Evolutionary conservation across 345 rosid species (phyloP).

Genomic region (Euphorbia tirucalli): DNA sequence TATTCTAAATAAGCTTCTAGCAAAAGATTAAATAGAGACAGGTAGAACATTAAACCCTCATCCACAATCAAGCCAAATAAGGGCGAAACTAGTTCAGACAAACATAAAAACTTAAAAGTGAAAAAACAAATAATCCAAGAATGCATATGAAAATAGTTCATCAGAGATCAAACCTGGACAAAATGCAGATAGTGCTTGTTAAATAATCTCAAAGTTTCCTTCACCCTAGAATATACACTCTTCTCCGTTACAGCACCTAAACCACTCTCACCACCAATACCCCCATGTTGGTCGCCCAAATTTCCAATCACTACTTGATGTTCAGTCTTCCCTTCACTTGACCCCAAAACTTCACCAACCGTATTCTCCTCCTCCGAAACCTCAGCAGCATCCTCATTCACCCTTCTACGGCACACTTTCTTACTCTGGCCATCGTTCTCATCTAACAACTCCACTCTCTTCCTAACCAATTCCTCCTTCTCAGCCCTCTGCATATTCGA

Average conservation of each 20-base stretch:
- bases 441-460: constrained; percentile 41
- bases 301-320: background rate
- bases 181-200: constrained; percentile 79
- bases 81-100: background rate
- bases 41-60: no score
- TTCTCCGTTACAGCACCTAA: constrained; percentile 25
- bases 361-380: constrained; percentile 14
- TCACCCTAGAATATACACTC: constrained; percentile 58
- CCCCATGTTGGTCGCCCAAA: constrained; percentile 9
- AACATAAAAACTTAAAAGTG: background rate
- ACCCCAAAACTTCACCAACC: background rate
- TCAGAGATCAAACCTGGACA: constrained; percentile 53
- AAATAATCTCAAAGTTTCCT: constrained; percentile 64
- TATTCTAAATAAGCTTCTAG: background rate
- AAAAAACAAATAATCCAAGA: background rate
- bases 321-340: background rate
- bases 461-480: constrained; percentile 44
- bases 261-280: background rate
- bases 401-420: constrained; percentile 20
- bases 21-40: background rate
- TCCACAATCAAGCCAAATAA: background rate
- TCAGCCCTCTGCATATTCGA: constrained; percentile 33
- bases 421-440: constrained; percentile 15
- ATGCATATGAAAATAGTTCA: background rate
- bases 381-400: constrained; percentile 4